These are phyloP conservation scores for Sphagnurus paluster DNA, from an alignment of 1,284 basidiomycete species.

Conservation along the genomic window DNA sequence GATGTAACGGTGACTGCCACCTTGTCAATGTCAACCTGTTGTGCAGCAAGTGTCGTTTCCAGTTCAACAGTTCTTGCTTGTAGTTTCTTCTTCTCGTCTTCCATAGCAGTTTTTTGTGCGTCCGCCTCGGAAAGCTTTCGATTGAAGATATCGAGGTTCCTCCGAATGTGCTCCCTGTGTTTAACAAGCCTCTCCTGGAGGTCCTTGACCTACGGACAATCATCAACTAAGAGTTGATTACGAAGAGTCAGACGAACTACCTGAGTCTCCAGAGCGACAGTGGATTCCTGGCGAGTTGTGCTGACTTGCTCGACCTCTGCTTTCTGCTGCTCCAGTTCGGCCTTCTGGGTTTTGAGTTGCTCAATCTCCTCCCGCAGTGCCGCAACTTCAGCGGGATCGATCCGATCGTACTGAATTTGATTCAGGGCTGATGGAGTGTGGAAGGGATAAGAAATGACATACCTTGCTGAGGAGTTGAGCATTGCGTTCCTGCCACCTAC, in stretches of 20 bases:
- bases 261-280: conserved; percentile 25
- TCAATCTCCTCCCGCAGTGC: conserved; percentile 75
- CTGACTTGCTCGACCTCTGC: conserved; percentile 37
- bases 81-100: conserved; percentile 36
- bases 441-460: conserved; percentile 4
- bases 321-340: conserved; percentile 38
- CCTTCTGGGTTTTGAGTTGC: conserved; percentile 47
- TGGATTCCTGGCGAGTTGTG: conserved; percentile 40
- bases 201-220: conserved; percentile 25
- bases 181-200: conserved; percentile 36
- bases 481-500: conserved; percentile 85
- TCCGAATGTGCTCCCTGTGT: conserved; percentile 34
- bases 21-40: conserved; percentile 32
- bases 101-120: conserved; percentile 29
- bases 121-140: conserved; percentile 36
- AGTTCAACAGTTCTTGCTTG: conserved; percentile 35
- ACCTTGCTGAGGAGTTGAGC: conserved; percentile 80
- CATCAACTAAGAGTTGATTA: not conserved
- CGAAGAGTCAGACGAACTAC: conserved; percentile 5
- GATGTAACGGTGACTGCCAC: conserved; percentile 27
- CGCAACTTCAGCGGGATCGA: conserved; percentile 87
- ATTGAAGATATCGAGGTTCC: conserved; percentile 32
- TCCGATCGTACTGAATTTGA: conserved; percentile 72
- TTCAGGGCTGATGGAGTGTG: conserved; percentile 7
- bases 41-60: conserved; percentile 39